Evolutionary conservation across 2,329 filamentous ascomycete genomes (phyloP).

Genomic region (Cucurbitaria berberidis): DNA sequence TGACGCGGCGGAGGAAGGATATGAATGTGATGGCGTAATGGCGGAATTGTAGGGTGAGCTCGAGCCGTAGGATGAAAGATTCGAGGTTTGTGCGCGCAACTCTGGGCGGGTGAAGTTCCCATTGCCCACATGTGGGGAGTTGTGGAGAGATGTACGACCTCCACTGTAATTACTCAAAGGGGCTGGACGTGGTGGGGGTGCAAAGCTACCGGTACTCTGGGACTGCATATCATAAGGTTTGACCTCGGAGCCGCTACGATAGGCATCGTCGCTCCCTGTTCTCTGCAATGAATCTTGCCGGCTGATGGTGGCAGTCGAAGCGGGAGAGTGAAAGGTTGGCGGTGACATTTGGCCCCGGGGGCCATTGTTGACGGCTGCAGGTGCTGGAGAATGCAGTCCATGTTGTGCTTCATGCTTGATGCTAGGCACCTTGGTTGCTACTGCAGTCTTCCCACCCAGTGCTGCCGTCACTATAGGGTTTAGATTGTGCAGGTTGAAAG

Average conservation of each 20-base stretch:
- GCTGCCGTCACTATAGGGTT: constrained; percentile 52
- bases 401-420: constrained; percentile 24
- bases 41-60: constrained; percentile 46
- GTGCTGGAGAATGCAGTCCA: constrained; percentile 42
- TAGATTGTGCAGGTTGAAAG: constrained; percentile 60
- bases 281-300: constrained; percentile 42
- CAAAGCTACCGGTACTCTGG: constrained; percentile 43
- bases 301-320: constrained; percentile 35
- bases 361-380: constrained; percentile 28
- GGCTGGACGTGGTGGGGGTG: constrained; percentile 45
- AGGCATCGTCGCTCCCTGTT: constrained; percentile 45
- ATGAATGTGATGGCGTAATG: constrained; percentile 55
- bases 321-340: constrained; percentile 42
- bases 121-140: constrained; percentile 46
- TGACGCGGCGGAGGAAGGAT: constrained; percentile 54
- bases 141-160: constrained; percentile 40
- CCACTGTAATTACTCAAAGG: constrained; percentile 41
- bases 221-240: constrained; percentile 47
- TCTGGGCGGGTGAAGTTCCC: constrained; percentile 44
- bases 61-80: constrained; percentile 41
- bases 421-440: constrained; percentile 23
- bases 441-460: constrained; percentile 40
- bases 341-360: constrained; percentile 44
- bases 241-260: constrained; percentile 36
- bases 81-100: constrained; percentile 45